Evolutionary conservation across 2,329 filamentous ascomycete species (phyloP).

Genomic region (Boeremia lycopersici): DNA sequence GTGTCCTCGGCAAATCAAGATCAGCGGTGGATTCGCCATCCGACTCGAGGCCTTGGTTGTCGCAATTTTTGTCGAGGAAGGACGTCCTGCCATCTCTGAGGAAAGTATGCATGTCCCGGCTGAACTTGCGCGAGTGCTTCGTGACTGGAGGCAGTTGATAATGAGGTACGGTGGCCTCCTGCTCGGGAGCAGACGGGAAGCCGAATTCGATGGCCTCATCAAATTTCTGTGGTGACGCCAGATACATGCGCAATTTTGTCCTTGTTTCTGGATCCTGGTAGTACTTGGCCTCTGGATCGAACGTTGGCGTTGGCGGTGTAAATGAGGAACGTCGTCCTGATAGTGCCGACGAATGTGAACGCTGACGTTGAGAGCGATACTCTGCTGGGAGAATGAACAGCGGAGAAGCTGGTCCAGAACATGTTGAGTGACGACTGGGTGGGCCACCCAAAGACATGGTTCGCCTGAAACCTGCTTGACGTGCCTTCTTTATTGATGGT

Average conservation of each 20-base stretch:
- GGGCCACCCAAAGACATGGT: slow-evolving; percentile 74
- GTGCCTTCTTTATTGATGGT: slow-evolving; percentile 34
- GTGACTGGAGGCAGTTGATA: slow-evolving; percentile 44
- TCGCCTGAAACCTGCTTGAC: slow-evolving; percentile 56
- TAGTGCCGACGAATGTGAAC: slow-evolving; percentile 38
- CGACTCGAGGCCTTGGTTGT: slow-evolving; percentile 41
- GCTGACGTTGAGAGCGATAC: slow-evolving; percentile 38
- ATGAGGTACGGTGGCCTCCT: slow-evolving; percentile 28
- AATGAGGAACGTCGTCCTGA: slow-evolving; percentile 38
- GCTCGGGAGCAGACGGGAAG: slow-evolving; percentile 67
- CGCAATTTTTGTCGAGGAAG: slow-evolving; percentile 43
- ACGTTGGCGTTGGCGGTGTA: slow-evolving; percentile 35
- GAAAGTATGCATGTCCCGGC: slow-evolving; percentile 63
- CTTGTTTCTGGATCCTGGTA: slow-evolving; percentile 91
- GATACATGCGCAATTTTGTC: slow-evolving; percentile 81
- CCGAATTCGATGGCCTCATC: slow-evolving; percentile 95
- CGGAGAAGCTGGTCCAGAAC: slow-evolving; percentile 54
- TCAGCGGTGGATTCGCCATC: slow-evolving; percentile 44
- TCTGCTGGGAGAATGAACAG: slow-evolving; percentile 27
- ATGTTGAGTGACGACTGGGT: slow-evolving; percentile 62
- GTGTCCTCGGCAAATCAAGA: slow-evolving; percentile 45
- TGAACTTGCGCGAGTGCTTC: slow-evolving; percentile 49
- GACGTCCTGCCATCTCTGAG: slow-evolving; percentile 62
- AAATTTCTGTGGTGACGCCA: slow-evolving; percentile 91
- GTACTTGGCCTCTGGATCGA: slow-evolving; percentile 75